Evolutionary conservation across 768 basidiomycete species (phyloP), one percentile per base, ranked within the genome.

Genomic region (Boletus rubroflammeus): DNA sequence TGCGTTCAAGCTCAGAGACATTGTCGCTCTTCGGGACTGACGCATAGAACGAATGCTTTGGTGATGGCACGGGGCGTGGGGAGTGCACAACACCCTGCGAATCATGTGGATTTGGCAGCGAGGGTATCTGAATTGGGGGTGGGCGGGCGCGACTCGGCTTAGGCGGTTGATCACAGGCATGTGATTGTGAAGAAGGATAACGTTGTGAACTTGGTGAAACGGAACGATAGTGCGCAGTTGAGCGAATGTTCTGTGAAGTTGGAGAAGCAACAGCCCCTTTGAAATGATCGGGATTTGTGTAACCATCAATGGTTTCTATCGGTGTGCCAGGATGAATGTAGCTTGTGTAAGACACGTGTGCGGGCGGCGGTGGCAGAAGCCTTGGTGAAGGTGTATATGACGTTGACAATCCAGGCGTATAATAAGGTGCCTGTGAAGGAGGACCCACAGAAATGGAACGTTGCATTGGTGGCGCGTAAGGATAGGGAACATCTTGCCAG

Each of bases 1-100:
- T 83, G 67, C 79, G 77, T 71, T 92, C 90, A 49, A 92, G 74
- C 56, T 78, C 74, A 54, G 82, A 81, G 7, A 92, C 87, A n/a
- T 82, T 65, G 5, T 56, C 45, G n/a, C 63, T 69, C 45, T 59
- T 70, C n/a, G 69, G 65, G 14, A 59, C 32, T n/a, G 52, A 50
- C 14, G 56, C 63, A 17, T 47, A 19, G 7, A 59, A 82, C 0
- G 83, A 81, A 39, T 76, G 76, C 58, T 85, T 86, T 6, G 87
- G 86, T 0, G 86, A 87, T 17, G 81, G 76, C 48, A 85, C 72
- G 0, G 89, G 88, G 8, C 85, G 81, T 3, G 90, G 88, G 0
- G 87, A 88, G 56, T 81, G 74, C 3, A 85, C 58, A 2, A 80
- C 62, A 7, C 76, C 72, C 6, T 73, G 73, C 11, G 65, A 59